Base-by-base conservation (phyloP, 257 asterid genomes). In the Eustoma russellianum region DNA sequence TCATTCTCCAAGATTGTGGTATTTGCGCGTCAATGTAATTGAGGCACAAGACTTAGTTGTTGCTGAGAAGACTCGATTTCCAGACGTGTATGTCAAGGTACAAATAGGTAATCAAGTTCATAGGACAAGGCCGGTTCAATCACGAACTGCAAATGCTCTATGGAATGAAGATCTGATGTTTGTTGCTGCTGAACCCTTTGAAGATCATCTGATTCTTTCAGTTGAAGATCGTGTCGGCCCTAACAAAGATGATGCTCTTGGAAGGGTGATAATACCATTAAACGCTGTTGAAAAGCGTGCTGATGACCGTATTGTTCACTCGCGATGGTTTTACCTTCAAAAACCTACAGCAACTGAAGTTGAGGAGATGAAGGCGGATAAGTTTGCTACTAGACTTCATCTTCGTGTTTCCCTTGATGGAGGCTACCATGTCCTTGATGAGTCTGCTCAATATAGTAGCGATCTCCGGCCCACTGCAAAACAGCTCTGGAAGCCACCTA, bases 141-240 rank as follows among this genome's bases (percentile, higher is more conserved):
- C 91, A 7, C 91, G 73, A 48, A 73, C 73, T 8, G 64, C 61
- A 72, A 83, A 76, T 58, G 86, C 68, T 5, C 19, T 45, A 9
- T 90, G 98, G 98, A 81, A 90, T 57, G 98, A 86, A 59, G 98
- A 90, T 43, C 65, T 86, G 71, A 83, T 90, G 83, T 80, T 90
- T 49, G 96, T 90, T 55, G 84, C 96, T 53, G 88, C 97, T 47
- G 98, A 90, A 33, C 98, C 98, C 9, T 86, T 90, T 12, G 98
- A 90, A 33, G 96, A 86, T 60, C 83, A 76, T 65, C 68, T 90
- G 48, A 48, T 75, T 7, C 71, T 90, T 28, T 49, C 86, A n/a
- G 86, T 86, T 15, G 97, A 90, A 63, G 96, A 83, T 56, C 91
- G 77, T 15, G 59, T 74, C 46, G 94, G 78, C 48, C 85, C 88